A percentile compares a stretch with the other conserved stretches of the same genome.
These are phyloP conservation scores for Helianthus annuus DNA, from an alignment of 129 eudicot genomes.

Conservation along the genomic window HanXRQr2.0-SUNRISE NC_035447.2:163650277-163650776, in stretches of 20 bases:
- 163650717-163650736: constrained; percentile 82
- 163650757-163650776: constrained; percentile 23
- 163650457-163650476: constrained; percentile 28
- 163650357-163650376: constrained; percentile 21
- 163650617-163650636: constrained; percentile 32
- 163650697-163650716: constrained; percentile 81
- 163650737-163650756: constrained; percentile 74
- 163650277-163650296: background rate
- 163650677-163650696: constrained; percentile 78
- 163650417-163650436: constrained; percentile 18
- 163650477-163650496: constrained; percentile 28
- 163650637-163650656: constrained; percentile 71
- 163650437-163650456: constrained; percentile 25
- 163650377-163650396: constrained; percentile 15
- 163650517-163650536: constrained; percentile 65
- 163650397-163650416: background rate
- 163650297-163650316: constrained; percentile 14
- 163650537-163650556: constrained; percentile 47
- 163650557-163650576: constrained; percentile 48
- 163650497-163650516: constrained; percentile 42
- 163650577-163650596: constrained; percentile 19
- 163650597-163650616: constrained; percentile 6
- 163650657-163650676: constrained; percentile 78
- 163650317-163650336: constrained; percentile 1
- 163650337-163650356: background rate